Evolutionary conservation across 2,329 filamentous ascomycete species (phyloP).

Genomic region (Penicillium decumbens): DNA sequence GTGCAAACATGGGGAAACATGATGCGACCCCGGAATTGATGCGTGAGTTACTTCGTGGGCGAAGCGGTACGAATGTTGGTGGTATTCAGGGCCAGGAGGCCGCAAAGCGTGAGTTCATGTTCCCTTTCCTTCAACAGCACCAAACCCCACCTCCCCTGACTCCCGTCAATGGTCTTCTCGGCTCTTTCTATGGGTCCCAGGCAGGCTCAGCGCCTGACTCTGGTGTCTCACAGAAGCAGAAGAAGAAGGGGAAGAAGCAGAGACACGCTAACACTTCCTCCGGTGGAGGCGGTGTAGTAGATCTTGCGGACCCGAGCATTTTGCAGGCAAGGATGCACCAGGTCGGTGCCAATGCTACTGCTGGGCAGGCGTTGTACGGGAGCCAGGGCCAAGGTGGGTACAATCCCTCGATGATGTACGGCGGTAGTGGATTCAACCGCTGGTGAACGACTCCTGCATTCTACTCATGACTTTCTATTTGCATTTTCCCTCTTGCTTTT

Average conservation of each 20-base stretch:
- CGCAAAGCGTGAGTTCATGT: constrained; percentile 97
- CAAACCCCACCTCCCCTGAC: constrained; percentile 83
- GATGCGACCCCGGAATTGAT: constrained; percentile 71
- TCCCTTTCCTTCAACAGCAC: constrained; percentile 86
- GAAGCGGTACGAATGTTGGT: constrained; percentile 55
- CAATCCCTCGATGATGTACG: constrained; percentile 76
- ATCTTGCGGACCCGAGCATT: constrained; percentile 99
- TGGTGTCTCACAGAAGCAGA: constrained; percentile 78
- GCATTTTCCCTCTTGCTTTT: constrained; percentile 15
- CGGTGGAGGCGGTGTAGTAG: constrained; percentile 98
- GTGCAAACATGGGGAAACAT: constrained; percentile 59
- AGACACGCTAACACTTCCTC: constrained; percentile 99
- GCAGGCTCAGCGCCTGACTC: constrained; percentile 84
- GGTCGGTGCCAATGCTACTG: constrained; percentile 66
- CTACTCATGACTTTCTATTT: constrained; percentile 19
- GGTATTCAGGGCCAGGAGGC: constrained; percentile 72
- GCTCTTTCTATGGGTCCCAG: constrained; percentile 84
- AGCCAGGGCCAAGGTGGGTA: constrained; percentile 91
- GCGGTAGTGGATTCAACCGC: constrained; percentile 61
- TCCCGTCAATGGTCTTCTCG: constrained; percentile 85
- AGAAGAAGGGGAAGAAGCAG: constrained; percentile 99
- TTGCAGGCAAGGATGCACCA: constrained; percentile 96
- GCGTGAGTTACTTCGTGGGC: constrained; percentile 73
- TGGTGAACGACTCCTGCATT: constrained; percentile 51
- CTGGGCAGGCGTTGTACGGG: constrained; percentile 84